phyloP scores from a whole-genome alignment of 1,284 basidiomycete species.

The Fistulinella cinereoalba region DNA sequence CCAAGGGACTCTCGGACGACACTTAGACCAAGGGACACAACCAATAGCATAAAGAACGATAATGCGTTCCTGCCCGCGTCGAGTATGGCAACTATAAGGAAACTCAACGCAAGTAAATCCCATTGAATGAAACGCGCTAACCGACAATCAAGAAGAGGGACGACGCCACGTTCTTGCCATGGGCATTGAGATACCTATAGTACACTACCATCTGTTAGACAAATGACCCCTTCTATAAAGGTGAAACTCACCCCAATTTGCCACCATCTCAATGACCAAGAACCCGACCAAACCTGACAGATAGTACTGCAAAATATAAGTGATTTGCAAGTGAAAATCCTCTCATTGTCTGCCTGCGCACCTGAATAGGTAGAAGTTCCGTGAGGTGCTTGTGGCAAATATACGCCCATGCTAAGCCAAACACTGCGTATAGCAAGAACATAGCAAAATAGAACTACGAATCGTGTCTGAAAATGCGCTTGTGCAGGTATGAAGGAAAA shows the following conservation, averaged over 20 bases:
- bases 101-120: slow-evolving; percentile 3
- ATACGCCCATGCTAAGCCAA: slow-evolving; percentile 79
- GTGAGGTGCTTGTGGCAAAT: slow-evolving; percentile 80
- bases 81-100: slow-evolving; percentile 70
- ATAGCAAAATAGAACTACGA: slow-evolving; percentile 88
- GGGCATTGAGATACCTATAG: slow-evolving; percentile 88
- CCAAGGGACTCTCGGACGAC: slow-evolving; percentile 83
- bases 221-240: neutral
- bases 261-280: slow-evolving; percentile 91
- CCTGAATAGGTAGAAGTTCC: slow-evolving; percentile 85
- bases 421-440: slow-evolving; percentile 70
- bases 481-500: slow-evolving; percentile 11
- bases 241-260: slow-evolving; percentile 69
- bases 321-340: slow-evolving; percentile 4
- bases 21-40: slow-evolving; percentile 85
- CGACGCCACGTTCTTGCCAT: slow-evolving; percentile 72
- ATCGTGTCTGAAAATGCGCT: slow-evolving; percentile 2
- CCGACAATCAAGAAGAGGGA: slow-evolving; percentile 86
- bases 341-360: slow-evolving; percentile 32
- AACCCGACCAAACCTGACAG: slow-evolving; percentile 89
- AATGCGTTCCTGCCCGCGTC: slow-evolving; percentile 93
- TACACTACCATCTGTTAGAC: slow-evolving; percentile 49
- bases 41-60: slow-evolving; percentile 92
- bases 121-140: slow-evolving; percentile 32
- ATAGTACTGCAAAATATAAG: slow-evolving; percentile 66